Conservation (phyloP, 345 rosid genomes). For the Microthlaspi erraticum region DNA sequence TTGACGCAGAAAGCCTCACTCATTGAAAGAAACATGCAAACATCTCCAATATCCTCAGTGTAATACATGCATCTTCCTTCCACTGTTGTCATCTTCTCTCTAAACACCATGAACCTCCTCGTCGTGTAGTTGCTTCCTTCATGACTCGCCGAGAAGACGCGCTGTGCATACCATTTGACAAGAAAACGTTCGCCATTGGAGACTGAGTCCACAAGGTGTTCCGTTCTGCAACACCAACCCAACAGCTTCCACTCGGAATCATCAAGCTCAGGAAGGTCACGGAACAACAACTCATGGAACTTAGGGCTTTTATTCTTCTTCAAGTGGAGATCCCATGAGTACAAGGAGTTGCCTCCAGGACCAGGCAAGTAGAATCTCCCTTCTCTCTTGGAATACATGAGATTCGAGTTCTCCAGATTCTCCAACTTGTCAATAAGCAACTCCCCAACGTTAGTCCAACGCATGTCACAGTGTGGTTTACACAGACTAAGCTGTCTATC, state of each 20-base stretch:
- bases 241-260: conserved; percentile 32
- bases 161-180: conserved; percentile 27
- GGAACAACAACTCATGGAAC: conserved; percentile 21
- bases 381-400: conserved; percentile 23
- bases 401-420: conserved; percentile 1
- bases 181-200: conserved; percentile 14
- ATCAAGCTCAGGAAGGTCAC: conserved; percentile 12
- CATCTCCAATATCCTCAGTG: conserved; percentile 24
- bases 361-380: conserved; percentile 31
- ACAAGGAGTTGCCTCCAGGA: conserved; percentile 24
- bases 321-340: conserved; percentile 27
- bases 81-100: neutral
- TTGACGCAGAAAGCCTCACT: conserved; percentile 35
- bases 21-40: conserved; percentile 28
- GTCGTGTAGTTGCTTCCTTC: conserved; percentile 20
- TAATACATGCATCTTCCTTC: conserved; percentile 28
- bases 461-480: conserved; percentile 12
- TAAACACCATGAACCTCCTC: conserved; percentile 25
- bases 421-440: neutral
- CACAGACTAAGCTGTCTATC: conserved; percentile 24
- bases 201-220: conserved; percentile 27
- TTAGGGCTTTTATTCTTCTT: conserved; percentile 13
- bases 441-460: conserved; percentile 27
- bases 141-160: conserved; percentile 2
- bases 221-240: conserved; percentile 30